Evolutionary conservation across 176 grass and related monocot species (phyloP), one percentile per base, ranked within the genome.

Genomic region (Phoenix dactylifera): DNA sequence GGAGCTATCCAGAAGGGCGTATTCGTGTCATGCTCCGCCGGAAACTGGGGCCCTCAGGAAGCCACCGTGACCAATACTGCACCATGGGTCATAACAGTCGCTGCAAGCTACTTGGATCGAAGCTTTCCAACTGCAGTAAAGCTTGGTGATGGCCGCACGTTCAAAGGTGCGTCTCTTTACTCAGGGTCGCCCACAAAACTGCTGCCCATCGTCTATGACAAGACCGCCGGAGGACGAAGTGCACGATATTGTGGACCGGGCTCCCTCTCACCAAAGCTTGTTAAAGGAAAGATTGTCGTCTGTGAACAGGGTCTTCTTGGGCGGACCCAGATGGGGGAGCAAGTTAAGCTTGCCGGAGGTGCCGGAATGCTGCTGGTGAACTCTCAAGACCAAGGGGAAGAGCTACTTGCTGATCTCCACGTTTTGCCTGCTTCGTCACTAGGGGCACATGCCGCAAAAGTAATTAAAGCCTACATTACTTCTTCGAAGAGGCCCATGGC

Each of bases 51-150:
- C 1, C 70, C 70, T 15, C 15, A 23, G 0, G 5, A 16, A 2
- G 16, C 23, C 15, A 53, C 50, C 1, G 25, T 62, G 18, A 15
- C 7, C 50, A 72, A 72, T 7, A 15, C 18, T 24, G 70, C 58
- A 3, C 70, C 70, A n/a, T 72, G 70, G 70, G 39, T 62, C 58
- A 52, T 63, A 18, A 72, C 70, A 1, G 70, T 72, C 18, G 70
- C 48, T 24, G 70, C 70, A 10, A 62, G 50, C 18, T 54, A 50
- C 18, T 16, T 54, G 5, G 70, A 63, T 19, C 58, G 70, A 15
- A 16, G 18, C 24, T 54, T 72, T 17, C 57, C 57, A 9, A 54
- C 70, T 9, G 15, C 26, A 1, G 70, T 72, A 22, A 32, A 54
- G 58, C 50, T 72, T 10, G 58, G 70, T 2, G 26, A 62, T 16